Conservation (phyloP, 257 asterid genomes). For the Solanum chaucha region DNA sequence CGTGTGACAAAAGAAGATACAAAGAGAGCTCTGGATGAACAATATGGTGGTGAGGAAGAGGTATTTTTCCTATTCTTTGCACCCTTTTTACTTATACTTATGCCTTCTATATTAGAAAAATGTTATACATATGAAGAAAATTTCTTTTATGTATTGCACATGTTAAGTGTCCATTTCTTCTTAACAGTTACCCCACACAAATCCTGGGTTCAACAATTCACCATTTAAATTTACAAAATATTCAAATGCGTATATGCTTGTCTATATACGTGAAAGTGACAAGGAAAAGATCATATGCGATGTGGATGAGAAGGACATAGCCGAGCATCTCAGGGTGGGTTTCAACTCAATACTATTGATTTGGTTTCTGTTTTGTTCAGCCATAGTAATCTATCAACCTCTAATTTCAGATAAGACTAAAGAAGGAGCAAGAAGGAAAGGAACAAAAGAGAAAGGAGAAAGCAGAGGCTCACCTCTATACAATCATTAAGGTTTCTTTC, state of each 20-base stretch:
- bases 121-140: neutral
- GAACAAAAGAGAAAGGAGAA: slow-evolving; percentile 71
- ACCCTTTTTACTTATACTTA: neutral
- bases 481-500: slow-evolving; percentile 57
- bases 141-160: neutral
- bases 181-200: slow-evolving; percentile 59
- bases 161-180: neutral
- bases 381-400: neutral
- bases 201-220: slow-evolving; percentile 71
- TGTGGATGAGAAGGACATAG: slow-evolving; percentile 80
- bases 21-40: slow-evolving; percentile 41
- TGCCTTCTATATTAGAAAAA: neutral
- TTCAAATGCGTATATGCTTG: slow-evolving; percentile 84
- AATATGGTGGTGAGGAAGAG: slow-evolving; percentile 49
- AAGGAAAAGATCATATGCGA: slow-evolving; percentile 65
- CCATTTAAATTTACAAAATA: slow-evolving; percentile 76
- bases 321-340: slow-evolving; percentile 75
- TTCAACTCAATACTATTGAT: neutral
- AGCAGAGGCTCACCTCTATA: slow-evolving; percentile 80
- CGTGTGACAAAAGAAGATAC: slow-evolving; percentile 36
- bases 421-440: slow-evolving; percentile 75
- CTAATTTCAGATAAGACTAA: slow-evolving; percentile 49
- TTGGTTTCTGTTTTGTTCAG: neutral
- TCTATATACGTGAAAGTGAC: slow-evolving; percentile 76
- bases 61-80: slow-evolving; percentile 10